Evolutionary conservation across 2,329 filamentous ascomycete species (phyloP).

Genomic region (Periconia digitata): DNA sequence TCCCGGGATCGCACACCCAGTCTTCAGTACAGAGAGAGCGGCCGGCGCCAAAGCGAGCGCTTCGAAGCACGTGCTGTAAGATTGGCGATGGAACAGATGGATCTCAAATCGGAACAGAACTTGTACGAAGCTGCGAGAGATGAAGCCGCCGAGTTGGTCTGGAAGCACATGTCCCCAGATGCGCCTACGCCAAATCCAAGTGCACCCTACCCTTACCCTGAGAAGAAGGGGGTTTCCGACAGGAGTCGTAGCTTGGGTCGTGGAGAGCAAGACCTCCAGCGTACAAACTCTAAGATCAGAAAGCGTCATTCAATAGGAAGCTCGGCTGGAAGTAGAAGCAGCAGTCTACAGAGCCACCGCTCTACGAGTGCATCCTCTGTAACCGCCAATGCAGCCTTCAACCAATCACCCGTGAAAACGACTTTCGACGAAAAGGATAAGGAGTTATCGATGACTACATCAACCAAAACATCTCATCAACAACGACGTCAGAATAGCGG

Average conservation of each 20-base stretch:
- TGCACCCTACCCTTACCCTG: conserved; percentile 58
- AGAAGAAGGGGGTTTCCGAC: conserved; percentile 72
- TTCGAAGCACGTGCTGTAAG: conserved; percentile 72
- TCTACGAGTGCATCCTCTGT: conserved; percentile 33
- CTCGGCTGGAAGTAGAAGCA: conserved; percentile 34
- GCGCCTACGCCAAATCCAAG: conserved; percentile 62
- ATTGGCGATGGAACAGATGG: conserved; percentile 73
- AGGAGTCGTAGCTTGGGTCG: conserved; percentile 48
- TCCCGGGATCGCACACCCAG: conserved; percentile 57
- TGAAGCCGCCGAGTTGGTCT: conserved; percentile 78
- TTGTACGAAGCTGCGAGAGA: conserved; percentile 72
- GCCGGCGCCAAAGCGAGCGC: conserved; percentile 77
- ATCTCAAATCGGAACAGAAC: conserved; percentile 63
- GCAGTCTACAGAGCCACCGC: conserved; percentile 43
- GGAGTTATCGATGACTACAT: conserved; percentile 39
- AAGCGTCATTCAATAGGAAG: conserved; percentile 43
- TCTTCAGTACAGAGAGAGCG: conserved; percentile 69
- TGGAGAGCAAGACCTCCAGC: conserved; percentile 34
- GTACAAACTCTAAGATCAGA: conserved; percentile 33
- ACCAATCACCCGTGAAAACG: conserved; percentile 24
- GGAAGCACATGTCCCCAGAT: conserved; percentile 71
- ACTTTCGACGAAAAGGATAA: conserved; percentile 17
- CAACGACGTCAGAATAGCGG: conserved; percentile 62
- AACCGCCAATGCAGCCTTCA: conserved; percentile 18
- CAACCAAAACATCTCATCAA: conserved; percentile 34